A percentile compares a stretch with the other conserved stretches of the same genome.
Evolutionary conservation across 106 monocot species (phyloP).

Genomic region (Allium sativum): DNA sequence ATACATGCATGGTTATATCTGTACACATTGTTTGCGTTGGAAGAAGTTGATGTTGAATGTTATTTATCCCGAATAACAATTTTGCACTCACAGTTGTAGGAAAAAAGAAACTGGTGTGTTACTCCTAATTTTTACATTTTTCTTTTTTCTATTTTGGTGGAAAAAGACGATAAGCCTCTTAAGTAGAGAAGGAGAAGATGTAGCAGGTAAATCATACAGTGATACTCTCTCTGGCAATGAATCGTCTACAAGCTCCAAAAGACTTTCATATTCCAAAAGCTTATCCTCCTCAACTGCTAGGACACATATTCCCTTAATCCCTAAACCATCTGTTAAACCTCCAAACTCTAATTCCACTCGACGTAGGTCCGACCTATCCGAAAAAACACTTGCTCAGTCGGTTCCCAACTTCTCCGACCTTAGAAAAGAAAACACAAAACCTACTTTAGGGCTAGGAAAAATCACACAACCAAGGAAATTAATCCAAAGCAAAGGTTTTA

Average conservation of each 20-base stretch:
- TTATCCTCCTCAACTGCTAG: conserved; percentile 32
- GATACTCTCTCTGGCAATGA: conserved; percentile 15
- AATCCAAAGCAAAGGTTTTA: conserved; percentile 54
- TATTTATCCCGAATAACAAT: too few relatives aligned
- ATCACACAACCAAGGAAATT: conserved; percentile 23
- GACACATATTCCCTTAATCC: conserved; percentile 24
- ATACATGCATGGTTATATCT: too few relatives aligned
- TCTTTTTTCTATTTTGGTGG: background rate
- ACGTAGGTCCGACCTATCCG: conserved; percentile 22
- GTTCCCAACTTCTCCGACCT: conserved; percentile 67
- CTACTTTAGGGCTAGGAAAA: conserved; percentile 29
- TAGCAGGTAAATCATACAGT: conserved; percentile 2
- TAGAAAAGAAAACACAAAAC: conserved; percentile 64
- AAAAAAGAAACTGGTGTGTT: too few relatives aligned
- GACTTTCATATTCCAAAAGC: conserved; percentile 23
- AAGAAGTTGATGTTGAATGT: too few relatives aligned
- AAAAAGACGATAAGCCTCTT: conserved; percentile 12
- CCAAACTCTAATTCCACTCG: conserved; percentile 27
- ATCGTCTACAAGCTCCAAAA: conserved; percentile 54
- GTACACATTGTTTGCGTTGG: too few relatives aligned
- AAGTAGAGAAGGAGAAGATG: conserved; percentile 21
- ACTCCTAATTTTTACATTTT: background rate
- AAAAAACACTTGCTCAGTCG: conserved; percentile 66
- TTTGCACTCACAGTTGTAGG: too few relatives aligned
- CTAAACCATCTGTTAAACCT: conserved; percentile 36